Conservation (phyloP, 306 rosid species). For the Rosa persica region DNA sequence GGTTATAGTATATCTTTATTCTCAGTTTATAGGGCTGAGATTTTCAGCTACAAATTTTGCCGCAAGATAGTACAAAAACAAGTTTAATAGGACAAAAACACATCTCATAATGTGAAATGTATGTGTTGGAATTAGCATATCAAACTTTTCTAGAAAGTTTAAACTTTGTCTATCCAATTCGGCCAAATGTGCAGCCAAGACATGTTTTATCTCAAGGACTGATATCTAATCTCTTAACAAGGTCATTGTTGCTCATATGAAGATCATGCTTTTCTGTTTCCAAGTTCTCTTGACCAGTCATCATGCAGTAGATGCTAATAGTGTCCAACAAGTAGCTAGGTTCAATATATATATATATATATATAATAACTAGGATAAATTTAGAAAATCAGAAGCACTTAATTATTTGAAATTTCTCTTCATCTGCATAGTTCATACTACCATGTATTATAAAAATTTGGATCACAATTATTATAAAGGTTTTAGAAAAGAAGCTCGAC, state of each 20-base stretch:
- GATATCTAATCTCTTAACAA: constrained; percentile 51
- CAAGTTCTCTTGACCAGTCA: constrained; percentile 42
- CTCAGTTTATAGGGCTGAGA: constrained; percentile 64
- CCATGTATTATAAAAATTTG: too few relatives aligned
- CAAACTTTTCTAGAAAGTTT: constrained; percentile 60
- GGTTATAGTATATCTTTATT: constrained; percentile 51
- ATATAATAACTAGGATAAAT: too few relatives aligned
- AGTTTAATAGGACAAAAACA: constrained; percentile 27
- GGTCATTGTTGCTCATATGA: constrained; percentile 48
- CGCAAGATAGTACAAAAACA: constrained; percentile 40
- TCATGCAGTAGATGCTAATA: neutral
- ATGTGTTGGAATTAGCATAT: constrained; percentile 39
- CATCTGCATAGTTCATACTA: too few relatives aligned
- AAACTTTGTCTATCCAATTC: constrained; percentile 63
- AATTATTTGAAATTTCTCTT: too few relatives aligned
- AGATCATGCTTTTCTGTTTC: constrained; percentile 60
- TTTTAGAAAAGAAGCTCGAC: too few relatives aligned
- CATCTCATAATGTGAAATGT: constrained; percentile 17
- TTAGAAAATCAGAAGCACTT: too few relatives aligned
- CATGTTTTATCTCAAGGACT: constrained; percentile 55
- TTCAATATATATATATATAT: too few relatives aligned
- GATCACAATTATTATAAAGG: too few relatives aligned
- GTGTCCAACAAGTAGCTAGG: too few relatives aligned
- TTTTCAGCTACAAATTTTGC: constrained; percentile 66
- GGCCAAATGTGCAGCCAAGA: constrained; percentile 48